Evolutionary conservation across 495 filamentous ascomycete species (phyloP).

Genomic region (Aspergillus affinis): DNA sequence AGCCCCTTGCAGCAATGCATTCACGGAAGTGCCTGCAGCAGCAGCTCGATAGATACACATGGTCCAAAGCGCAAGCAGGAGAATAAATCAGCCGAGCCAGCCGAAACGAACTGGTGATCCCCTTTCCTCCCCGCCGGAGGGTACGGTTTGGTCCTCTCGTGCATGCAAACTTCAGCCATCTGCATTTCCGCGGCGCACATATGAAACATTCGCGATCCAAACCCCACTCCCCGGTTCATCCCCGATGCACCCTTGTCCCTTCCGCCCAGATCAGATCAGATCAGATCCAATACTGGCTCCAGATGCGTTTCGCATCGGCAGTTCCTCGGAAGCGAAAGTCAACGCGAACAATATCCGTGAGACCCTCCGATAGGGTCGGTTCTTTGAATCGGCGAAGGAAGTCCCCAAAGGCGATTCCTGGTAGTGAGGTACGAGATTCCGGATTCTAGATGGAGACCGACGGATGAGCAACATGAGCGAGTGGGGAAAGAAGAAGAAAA

Average conservation of each 20-base stretch:
- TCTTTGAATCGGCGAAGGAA: slow-evolving; percentile 69
- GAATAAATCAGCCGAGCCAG: slow-evolving; percentile 6
- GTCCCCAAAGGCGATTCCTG: slow-evolving; percentile 73
- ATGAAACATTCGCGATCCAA: not conserved
- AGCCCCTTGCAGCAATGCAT: not conserved
- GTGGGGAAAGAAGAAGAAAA: not conserved
- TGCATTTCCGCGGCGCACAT: not conserved
- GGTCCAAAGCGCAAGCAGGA: not conserved
- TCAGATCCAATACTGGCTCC: slow-evolving; percentile 68
- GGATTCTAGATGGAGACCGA: slow-evolving; percentile 59
- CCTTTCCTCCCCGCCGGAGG: too few relatives aligned
- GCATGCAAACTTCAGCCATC: not conserved
- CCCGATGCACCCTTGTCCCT: not conserved
- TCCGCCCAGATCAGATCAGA: slow-evolving; percentile 29
- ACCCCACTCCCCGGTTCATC: not conserved
- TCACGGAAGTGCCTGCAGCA: not conserved
- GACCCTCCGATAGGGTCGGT: slow-evolving; percentile 76
- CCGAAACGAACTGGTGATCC: not conserved
- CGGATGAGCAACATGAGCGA: not conserved
- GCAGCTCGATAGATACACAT: not conserved
- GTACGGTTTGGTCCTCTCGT: not conserved
- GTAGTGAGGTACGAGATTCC: slow-evolving; percentile 71
- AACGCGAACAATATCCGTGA: slow-evolving; percentile 70
- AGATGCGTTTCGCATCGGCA: slow-evolving; percentile 56
- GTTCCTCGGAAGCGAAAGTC: slow-evolving; percentile 66